Evolutionary conservation across 2,329 filamentous ascomycete genomes (phyloP).

Genomic region (Aspergillus sp.): DNA sequence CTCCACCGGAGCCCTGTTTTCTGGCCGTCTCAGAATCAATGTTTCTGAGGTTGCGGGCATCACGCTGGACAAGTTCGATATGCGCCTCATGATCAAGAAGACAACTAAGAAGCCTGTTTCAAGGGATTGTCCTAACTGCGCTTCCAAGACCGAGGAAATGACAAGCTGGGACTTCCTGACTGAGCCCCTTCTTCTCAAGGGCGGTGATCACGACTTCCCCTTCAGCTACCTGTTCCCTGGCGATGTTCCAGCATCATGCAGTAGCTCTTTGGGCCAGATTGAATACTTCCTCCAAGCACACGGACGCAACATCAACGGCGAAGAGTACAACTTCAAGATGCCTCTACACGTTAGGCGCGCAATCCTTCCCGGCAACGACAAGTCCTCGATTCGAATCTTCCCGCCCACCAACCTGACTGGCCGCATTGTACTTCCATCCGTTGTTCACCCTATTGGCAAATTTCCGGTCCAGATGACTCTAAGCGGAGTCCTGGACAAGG

Average conservation of each 20-base stretch:
- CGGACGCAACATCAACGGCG: constrained; percentile 60
- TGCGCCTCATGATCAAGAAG: constrained; percentile 68
- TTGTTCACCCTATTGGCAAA: constrained; percentile 81
- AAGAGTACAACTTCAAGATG: constrained; percentile 65
- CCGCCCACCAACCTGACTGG: constrained; percentile 93
- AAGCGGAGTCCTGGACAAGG: constrained; percentile 78
- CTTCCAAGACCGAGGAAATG: constrained; percentile 69
- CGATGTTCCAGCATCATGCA: constrained; percentile 78
- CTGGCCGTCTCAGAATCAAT: constrained; percentile 74
- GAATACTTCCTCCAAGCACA: constrained; percentile 76
- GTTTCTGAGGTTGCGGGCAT: constrained; percentile 64
- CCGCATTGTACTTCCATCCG: constrained; percentile 74
- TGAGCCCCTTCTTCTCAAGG: constrained; percentile 43
- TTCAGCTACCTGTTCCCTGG: constrained; percentile 86
- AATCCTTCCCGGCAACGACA: constrained; percentile 74
- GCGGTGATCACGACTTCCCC: constrained; percentile 73
- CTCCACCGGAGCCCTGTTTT: constrained; percentile 82
- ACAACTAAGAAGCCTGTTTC: constrained; percentile 80
- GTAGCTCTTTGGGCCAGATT: constrained; percentile 70
- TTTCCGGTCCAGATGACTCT: constrained; percentile 79
- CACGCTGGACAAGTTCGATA: constrained; percentile 68
- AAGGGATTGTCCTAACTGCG: constrained; percentile 75
- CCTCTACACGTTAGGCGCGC: constrained; percentile 75
- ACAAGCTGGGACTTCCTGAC: constrained; percentile 77
- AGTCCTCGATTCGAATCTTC: constrained; percentile 90